Evolutionary conservation across 1,139 yeast species (phyloP), one percentile per base, ranked within the genome.

Genomic region (Sugiyamaella neomexicana): DNA sequence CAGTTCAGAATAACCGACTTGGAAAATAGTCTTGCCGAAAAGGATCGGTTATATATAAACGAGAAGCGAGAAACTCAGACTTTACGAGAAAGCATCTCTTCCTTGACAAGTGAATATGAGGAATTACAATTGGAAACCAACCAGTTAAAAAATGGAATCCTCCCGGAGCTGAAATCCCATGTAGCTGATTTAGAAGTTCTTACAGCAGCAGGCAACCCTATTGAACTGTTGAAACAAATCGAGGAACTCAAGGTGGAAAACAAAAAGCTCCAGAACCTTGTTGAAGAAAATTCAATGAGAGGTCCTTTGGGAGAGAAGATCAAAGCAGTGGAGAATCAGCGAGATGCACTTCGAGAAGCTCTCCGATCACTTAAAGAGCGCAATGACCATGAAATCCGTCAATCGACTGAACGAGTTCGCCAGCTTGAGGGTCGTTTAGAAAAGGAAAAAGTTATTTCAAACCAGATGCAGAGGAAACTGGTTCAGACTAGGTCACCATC

Each of bases 301-400:
- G 72, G 72, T 1, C 72, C 72, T 0, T 55, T 68, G 12, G 69
- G 70, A 10, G 71, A 68, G 38, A 71, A 72, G 55, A 62, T 72
- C 56, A 64, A 64, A 54, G 63, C 67, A 1, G 67, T 71, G 36
- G 74, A 71, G 51, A 63, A 66, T 69, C 85, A 57, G 65, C 76
- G 68, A 62, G 72, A 55, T 71, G 82, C 68, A 59, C 75, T 64
- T 69, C 76, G 67, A 58, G 75, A 73, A 41, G 72, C 75, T 0
- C 57, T 72, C 38, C 63, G 75, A 16, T 66, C 74, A 0, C 58
- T 72, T 50, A 62, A 73, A 10, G 73, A 71, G 53, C 66, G 73
- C 38, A 71, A 71, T 50, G 74, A 71, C 55, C 71, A 71, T 32
- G 74, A 72, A 51, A 67, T 70, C 48, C 55, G 65, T n/a, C 65